Percentiles rank a stretch among this genome's conserved stretches.
These are phyloP conservation scores for Scheffersomyces insectosa DNA, from an alignment of 1,139 yeast species.

Conservation along the genomic window DNA sequence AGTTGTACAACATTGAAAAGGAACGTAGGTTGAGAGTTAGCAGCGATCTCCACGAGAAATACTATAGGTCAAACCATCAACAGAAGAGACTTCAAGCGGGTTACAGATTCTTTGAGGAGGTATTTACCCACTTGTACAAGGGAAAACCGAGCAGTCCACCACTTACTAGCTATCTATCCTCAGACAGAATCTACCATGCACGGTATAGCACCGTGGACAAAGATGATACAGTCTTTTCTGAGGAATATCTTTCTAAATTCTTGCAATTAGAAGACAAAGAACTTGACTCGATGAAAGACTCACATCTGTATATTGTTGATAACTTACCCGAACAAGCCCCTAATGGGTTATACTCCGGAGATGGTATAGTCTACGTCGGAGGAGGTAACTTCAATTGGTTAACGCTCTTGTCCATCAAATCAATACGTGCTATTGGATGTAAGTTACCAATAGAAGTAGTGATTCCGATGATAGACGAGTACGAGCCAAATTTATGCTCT, in stretches of 20 bases:
- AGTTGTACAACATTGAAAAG: too few species aligned
- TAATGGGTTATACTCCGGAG: constrained; percentile 53
- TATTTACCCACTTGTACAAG: constrained; percentile 37
- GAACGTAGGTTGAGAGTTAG: background rate
- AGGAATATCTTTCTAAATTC: constrained; percentile 53
- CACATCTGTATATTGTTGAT: constrained; percentile 56
- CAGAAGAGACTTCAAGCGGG: constrained; percentile 8
- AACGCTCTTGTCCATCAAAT: constrained; percentile 63
- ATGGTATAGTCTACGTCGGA: constrained; percentile 81
- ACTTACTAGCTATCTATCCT: constrained; percentile 35
- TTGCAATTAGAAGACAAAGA: constrained; percentile 53
- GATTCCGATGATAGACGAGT: constrained; percentile 69
- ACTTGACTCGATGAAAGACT: constrained; percentile 42
- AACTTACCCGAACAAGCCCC: constrained; percentile 52
- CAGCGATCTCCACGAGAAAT: background rate
- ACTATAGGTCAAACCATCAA: background rate
- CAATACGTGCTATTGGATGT: constrained; percentile 64
- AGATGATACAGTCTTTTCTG: constrained; percentile 31
- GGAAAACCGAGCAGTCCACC: constrained; percentile 38
- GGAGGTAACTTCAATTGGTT: constrained; percentile 80
- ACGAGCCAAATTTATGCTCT: constrained; percentile 67
- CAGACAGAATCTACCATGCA: constrained; percentile 49
- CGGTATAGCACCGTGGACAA: constrained; percentile 38
- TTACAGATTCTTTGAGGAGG: constrained; percentile 29
- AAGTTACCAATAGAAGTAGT: constrained; percentile 75